These are phyloP conservation scores for Diaporthe humulicola DNA, from an alignment of 2,329 filamentous ascomycete species.

Conservation along the genomic window DNA sequence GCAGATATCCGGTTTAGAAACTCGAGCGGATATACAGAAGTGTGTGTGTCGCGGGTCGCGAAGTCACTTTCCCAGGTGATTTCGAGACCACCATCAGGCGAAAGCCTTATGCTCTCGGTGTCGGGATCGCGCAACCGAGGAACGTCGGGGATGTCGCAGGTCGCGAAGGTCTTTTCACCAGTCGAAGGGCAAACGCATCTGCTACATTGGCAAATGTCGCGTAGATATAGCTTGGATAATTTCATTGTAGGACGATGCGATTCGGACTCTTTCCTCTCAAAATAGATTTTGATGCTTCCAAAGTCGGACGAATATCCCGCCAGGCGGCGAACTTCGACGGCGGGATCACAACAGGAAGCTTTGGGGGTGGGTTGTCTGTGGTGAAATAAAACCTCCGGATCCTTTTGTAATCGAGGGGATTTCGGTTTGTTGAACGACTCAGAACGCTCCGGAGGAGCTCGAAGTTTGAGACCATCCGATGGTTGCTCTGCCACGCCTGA, in stretches of 20 bases:
- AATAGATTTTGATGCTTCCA: background rate
- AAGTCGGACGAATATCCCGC: background rate
- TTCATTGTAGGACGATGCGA: background rate
- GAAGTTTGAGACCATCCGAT: no score
- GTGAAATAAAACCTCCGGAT: background rate
- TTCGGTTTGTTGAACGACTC: no score
- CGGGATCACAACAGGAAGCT: no score
- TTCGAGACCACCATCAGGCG: slow-evolving; percentile 60
- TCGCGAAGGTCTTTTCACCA: slow-evolving; percentile 68
- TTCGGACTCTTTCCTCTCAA: background rate
- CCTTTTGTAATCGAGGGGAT: no score
- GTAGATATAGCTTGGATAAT: slow-evolving; percentile 52
- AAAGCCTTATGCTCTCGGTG: slow-evolving; percentile 44
- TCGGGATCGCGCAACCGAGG: slow-evolving; percentile 46
- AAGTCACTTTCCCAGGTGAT: slow-evolving; percentile 72
- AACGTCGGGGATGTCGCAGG: slow-evolving; percentile 53
- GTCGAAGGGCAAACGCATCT: slow-evolving; percentile 69
- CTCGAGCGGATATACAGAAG: slow-evolving; percentile 51
- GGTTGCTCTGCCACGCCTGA: background rate
- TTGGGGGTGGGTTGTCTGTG: background rate
- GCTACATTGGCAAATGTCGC: slow-evolving; percentile 68
- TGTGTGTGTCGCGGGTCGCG: slow-evolving; percentile 46
- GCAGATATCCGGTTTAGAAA: slow-evolving; percentile 44
- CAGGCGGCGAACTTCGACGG: background rate
- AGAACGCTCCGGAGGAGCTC: no score